A percentile compares a stretch with the other conserved stretches of the same genome.
Evolutionary conservation across 257 asterid genomes (phyloP).

Genomic region (Striga asiatica): DNA sequence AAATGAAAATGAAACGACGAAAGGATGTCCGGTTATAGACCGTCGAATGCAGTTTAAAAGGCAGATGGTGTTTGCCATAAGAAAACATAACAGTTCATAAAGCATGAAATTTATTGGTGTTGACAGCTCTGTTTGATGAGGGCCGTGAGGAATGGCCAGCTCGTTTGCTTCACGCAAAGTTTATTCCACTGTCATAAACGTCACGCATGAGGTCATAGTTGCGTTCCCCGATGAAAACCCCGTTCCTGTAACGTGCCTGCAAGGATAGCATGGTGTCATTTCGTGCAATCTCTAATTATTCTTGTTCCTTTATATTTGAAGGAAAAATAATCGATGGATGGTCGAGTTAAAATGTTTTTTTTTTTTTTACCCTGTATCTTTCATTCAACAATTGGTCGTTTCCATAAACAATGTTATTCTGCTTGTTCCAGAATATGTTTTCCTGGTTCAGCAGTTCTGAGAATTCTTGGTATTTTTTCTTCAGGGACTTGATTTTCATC

Average conservation of each 20-base stretch:
- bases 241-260: constrained; percentile 15
- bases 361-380: constrained; percentile 18
- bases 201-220: constrained; percentile 30
- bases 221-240: constrained; percentile 14
- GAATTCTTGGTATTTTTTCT: constrained; percentile 19
- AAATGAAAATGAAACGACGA: background rate
- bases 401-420: constrained; percentile 21
- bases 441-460: constrained; percentile 23
- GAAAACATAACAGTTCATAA: background rate
- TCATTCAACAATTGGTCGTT: constrained; percentile 15
- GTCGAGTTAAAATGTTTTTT: background rate
- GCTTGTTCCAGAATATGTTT: constrained; percentile 24
- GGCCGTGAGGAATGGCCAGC: background rate
- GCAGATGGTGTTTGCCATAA: background rate
- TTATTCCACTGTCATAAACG: constrained; percentile 31
- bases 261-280: constrained; percentile 5
- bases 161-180: constrained; percentile 5
- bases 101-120: constrained; percentile 3
- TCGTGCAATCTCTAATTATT: background rate
- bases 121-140: background rate
- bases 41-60: background rate
- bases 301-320: constrained; percentile 1
- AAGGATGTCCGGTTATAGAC: constrained; percentile 6
- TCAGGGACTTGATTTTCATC: constrained; percentile 15
- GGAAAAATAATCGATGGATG: too few relatives aligned